Evolutionary conservation across 306 rosid genomes (phyloP).

Genomic region (Malus asiatica): DNA sequence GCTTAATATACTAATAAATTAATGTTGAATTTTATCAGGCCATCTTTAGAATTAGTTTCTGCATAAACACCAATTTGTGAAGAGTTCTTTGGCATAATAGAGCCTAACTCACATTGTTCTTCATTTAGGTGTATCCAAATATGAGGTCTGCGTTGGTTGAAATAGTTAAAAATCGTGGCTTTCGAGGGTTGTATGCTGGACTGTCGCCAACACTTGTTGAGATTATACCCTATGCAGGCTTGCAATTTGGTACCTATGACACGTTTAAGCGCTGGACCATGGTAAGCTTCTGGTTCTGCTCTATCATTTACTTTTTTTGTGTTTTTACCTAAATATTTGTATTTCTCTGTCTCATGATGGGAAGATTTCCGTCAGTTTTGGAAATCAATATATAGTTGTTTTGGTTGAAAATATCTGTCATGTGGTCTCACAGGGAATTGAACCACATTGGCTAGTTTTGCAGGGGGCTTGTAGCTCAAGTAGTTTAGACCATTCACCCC

Average conservation of each 20-base stretch:
- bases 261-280: conserved; percentile 87
- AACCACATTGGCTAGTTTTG: neutral
- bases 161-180: conserved; percentile 54
- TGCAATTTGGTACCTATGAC: conserved; percentile 90
- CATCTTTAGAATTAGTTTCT: neutral
- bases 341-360: neutral
- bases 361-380: neutral
- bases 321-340: neutral
- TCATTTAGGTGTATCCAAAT: conserved; percentile 68
- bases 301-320: neutral
- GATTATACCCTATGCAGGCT: conserved; percentile 94
- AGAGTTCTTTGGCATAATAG: neutral
- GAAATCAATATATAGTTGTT: neutral
- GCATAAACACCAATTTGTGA: neutral
- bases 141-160: conserved; percentile 86
- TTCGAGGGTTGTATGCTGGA: conserved; percentile 82
- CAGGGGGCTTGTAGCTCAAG: neutral
- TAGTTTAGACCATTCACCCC: neutral
- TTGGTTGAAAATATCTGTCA: neutral
- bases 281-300: conserved; percentile 41
- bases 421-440: neutral
- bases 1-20: neutral
- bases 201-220: conserved; percentile 87
- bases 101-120: conserved; percentile 8
- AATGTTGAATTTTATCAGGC: too few relatives aligned